A percentile compares a stretch with the other conserved stretches of the same genome.
phyloP scores from a whole-genome alignment of 208 protist species.

The Leishmania mexicana region DNA sequence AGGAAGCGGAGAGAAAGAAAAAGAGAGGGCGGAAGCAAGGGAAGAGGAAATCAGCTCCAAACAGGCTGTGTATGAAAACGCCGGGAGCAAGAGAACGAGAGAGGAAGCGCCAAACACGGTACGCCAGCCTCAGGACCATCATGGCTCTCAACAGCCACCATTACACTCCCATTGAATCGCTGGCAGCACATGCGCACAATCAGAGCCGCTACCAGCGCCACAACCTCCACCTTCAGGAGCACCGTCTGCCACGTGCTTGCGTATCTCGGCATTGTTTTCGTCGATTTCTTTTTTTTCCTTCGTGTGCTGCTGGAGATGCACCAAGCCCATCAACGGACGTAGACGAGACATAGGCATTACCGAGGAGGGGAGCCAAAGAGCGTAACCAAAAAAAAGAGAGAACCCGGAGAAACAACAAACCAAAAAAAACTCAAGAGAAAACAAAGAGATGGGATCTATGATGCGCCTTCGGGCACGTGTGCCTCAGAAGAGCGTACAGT shows the following conservation, averaged over 20 bases:
- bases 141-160: not conserved
- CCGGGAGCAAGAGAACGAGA: not conserved
- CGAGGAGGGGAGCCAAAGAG: not conserved
- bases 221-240: not conserved
- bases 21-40: slow-evolving; percentile 9
- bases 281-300: not conserved
- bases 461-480: not conserved
- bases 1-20: slow-evolving; percentile 7
- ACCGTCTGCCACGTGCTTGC: not conserved
- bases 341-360: not conserved
- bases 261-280: not conserved
- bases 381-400: not conserved
- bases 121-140: not conserved
- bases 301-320: not conserved
- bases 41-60: slow-evolving; percentile 1
- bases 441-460: slow-evolving; percentile 26
- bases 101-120: not conserved
- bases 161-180: no score
- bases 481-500: slow-evolving; percentile 10
- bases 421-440: not conserved
- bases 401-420: slow-evolving; percentile 9
- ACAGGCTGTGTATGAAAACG: not conserved
- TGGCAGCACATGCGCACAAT: not conserved
- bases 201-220: not conserved
- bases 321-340: not conserved